A percentile compares a stretch with the other conserved stretches of the same genome.
Evolutionary conservation across 768 basidiomycete species (phyloP).

Genomic region (Rhizopogon vinicolor): DNA sequence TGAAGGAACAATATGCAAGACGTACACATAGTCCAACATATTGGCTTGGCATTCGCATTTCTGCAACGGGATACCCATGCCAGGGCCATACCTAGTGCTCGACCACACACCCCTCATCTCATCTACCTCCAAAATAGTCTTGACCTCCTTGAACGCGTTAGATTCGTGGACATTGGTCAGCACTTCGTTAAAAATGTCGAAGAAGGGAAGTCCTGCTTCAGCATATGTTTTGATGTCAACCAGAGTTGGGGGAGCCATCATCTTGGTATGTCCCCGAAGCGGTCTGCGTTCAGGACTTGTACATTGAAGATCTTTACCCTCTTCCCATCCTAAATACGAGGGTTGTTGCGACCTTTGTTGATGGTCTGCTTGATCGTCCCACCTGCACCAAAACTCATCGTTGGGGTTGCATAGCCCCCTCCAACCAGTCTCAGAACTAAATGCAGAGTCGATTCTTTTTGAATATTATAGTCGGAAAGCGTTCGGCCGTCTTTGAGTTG

Average conservation of each 20-base stretch:
- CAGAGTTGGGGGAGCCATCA: background rate
- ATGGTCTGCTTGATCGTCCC: background rate
- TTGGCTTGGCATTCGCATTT: background rate
- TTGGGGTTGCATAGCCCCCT: background rate
- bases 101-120: background rate
- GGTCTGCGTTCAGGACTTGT: background rate
- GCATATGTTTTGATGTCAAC: background rate
- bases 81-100: background rate
- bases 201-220: background rate
- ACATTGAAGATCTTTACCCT: background rate
- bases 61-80: background rate
- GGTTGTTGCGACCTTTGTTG: background rate
- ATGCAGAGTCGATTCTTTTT: constrained; percentile 68
- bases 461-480: constrained; percentile 56
- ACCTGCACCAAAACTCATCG: background rate
- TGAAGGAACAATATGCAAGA: background rate
- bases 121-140: background rate
- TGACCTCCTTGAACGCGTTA: background rate
- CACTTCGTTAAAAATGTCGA: background rate
- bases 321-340: background rate
- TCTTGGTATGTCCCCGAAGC: background rate
- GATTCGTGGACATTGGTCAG: background rate
- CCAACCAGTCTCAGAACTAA: constrained; percentile 16
- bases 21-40: background rate
- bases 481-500: constrained; percentile 60